Base-by-base conservation (phyloP, 2,329 filamentous ascomycete species). In the Atkinsonella hypoxylon region DNA sequence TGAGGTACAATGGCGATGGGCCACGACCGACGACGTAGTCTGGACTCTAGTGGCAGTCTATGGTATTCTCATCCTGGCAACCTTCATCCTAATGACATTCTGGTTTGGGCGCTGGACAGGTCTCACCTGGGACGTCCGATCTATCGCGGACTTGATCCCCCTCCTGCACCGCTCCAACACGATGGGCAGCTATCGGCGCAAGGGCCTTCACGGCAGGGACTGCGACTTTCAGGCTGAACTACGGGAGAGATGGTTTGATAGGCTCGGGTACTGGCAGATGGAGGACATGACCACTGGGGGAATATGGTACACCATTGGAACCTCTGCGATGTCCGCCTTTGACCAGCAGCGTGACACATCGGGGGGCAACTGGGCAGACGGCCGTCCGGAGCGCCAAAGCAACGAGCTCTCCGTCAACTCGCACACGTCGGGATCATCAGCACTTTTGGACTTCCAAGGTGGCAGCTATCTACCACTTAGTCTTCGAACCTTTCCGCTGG, bases 231-330 rank as follows among this genome's bases (percentile, higher is more conserved):
- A 67, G 58, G 67, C 73, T 30, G 73, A 73, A 55, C 73, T 78
- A 42, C 70, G 67, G 47, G 77, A 72, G 59, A 78, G 74, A 54
- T 79, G 79, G 55, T 70, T 77, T 5, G 82, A 91, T 58, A 77
- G 85, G 43, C 75, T 96, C n/a, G 89, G 90, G 7, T 94, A 94
- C 66, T 96, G 90, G 88, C 79, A 79, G 52, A 81, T 82, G 26
- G 81, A 82, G 17, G 81, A 81, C 50, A 74, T 75, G 54, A 75
- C 78, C 4, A 75, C 78, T 3, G 79, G 82, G 18, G 80, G 82
- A 18, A 72, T 89, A 26, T 94, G 93, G 74, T 89, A 95, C 62
- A 81, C 82, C 2, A 78, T 94, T 51, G 89, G 87, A 65, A 60
- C 75, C 65, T 64, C 65, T 1, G 61, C 72, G 13, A 66, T 45